Conservation (phyloP, 1,284 basidiomycete species). For the Rhodotorula glutinis region DNA sequence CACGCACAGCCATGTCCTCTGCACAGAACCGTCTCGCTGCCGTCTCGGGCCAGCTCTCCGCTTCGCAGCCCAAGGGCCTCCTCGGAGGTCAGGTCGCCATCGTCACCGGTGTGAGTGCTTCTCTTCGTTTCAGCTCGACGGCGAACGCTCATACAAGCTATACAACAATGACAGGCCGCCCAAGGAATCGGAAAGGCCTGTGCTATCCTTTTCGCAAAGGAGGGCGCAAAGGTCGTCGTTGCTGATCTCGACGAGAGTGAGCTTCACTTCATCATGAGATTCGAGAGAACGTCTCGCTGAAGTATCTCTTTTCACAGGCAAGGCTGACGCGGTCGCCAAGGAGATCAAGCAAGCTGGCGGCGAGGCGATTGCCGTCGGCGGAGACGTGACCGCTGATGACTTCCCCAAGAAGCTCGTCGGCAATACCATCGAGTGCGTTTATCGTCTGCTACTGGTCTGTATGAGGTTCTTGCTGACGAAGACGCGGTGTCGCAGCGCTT, state of each 20-base stretch:
- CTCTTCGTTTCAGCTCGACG: background rate
- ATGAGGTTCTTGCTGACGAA: fast-evolving
- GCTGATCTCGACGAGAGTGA: conserved; percentile 60
- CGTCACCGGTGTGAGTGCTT: conserved; percentile 63
- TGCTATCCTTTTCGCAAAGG: conserved; percentile 73
- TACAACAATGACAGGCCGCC: conserved; percentile 52
- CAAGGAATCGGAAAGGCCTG: conserved; percentile 74
- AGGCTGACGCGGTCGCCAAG: conserved; percentile 62
- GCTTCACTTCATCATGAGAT: too few species aligned
- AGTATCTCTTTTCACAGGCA: too few species aligned
- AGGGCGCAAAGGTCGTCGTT: conserved; percentile 80
- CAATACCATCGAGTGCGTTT: conserved; percentile 66
- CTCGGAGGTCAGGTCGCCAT: conserved; percentile 76
- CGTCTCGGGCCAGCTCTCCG: conserved; percentile 61
- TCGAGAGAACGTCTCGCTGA: too few species aligned
- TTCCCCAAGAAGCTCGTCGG: conserved; percentile 75
- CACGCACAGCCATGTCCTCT: background rate
- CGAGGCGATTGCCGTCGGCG: conserved; percentile 65
- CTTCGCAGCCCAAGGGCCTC: conserved; percentile 60
- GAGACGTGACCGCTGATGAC: conserved; percentile 74
- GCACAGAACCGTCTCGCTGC: conserved; percentile 19
- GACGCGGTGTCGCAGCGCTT: background rate
- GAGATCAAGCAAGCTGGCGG: conserved; percentile 73
- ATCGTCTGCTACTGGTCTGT: conserved; percentile 15
- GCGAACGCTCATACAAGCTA: background rate